Evolutionary conservation across 2,329 filamentous ascomycete species (phyloP), one percentile per base, ranked within the genome.

Genomic region (Microdochium nivale): DNA sequence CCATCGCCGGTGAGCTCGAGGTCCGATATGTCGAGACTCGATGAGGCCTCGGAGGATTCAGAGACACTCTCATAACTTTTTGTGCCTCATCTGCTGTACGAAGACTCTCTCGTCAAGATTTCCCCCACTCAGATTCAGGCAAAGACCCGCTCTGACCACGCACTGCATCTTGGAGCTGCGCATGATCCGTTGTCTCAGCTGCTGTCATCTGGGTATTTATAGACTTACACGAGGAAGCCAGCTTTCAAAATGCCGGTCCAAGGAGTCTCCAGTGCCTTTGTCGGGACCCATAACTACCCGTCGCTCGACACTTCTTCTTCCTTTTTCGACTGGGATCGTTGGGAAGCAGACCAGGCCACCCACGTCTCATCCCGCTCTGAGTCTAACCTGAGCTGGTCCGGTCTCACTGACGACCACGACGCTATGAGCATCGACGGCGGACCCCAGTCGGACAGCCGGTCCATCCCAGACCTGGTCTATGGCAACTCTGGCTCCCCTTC

Each of bases 91-190:
- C 48, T 50, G 25, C 35, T 44, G 21, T 25, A 44, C 37, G 30
- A 49, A 50, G 43, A 48, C 37, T 50, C 49, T 48, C 33, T 53
- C 40, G 43, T 47, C 48, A 49, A 25, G 47, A 21, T 27, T 19
- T 49, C 48, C 51, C 51, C 51, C 51, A 53, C 48, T 53, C 43
- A 50, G 40, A 40, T 27, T 11, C 27, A 27, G 47, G 40, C 40
- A 33, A 37, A 50, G 51, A 53, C 51, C 51, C 51, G 51, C 51
- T 53, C 37, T 47, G 40, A 44, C 40, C 40, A 44, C 40, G 40
- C 40, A 44, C 21, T 44, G 40, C 40, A 44, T 44, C 40, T 44
- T 44, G 40, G 40, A 44, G 40, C 40, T 23, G 19, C 40, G n/a
- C 21, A 10, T 44, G 40, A 24, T 44, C 40, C 40, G 40, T 24